Evolutionary conservation across 2,329 filamentous ascomycete genomes (phyloP), one percentile per base, ranked within the genome.

Genomic region (Ceratocystis variospora): DNA sequence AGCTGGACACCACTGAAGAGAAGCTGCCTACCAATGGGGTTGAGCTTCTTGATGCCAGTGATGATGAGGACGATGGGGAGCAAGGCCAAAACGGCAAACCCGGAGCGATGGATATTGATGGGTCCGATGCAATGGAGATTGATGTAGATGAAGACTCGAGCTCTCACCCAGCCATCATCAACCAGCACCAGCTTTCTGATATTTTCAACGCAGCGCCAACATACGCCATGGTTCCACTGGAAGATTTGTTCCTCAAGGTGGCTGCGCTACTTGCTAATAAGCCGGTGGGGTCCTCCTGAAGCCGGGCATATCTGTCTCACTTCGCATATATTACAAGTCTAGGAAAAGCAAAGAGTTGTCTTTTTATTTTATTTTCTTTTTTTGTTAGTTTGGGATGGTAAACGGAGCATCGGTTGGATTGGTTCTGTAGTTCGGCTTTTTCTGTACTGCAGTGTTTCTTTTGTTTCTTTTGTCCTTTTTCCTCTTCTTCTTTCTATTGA

Each of bases 161-260:
- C 44, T 78, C 80, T 25, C 81, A 83, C 67, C 76, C 78, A 2
- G 81, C 82, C 5, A 83, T 90, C 19, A 82, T 91, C 19, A 79
- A 85, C 53, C 83, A 86, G 62, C 86, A 91, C 72, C 82, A 84
- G 69, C 76, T 92, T 65, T 80, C 87, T 5, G 80, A 84, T 63
- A 81, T 92, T 46, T 90, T 92, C 69, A 86, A 90, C 69, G 79
- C 81, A 15, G 84, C 84, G 1, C 84, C 86, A 1, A 82, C 85
- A 2, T 88, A 87, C 72, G 85, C 87, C 0, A 81, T 87, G 71
- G 85, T 87, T 25, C 83, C 87, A 10, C 82, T 92, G 25, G 84
- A 87, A 74, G 88, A 90, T 69, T 81, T 90, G 77, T 91, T 92
- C 72, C 85, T 87, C 74, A 83, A 85, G 74, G 85, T 93, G 48